These are phyloP conservation scores for Geosmithia morbida DNA, from an alignment of 2,329 filamentous ascomycete genomes.

Conservation along the genomic window DNA sequence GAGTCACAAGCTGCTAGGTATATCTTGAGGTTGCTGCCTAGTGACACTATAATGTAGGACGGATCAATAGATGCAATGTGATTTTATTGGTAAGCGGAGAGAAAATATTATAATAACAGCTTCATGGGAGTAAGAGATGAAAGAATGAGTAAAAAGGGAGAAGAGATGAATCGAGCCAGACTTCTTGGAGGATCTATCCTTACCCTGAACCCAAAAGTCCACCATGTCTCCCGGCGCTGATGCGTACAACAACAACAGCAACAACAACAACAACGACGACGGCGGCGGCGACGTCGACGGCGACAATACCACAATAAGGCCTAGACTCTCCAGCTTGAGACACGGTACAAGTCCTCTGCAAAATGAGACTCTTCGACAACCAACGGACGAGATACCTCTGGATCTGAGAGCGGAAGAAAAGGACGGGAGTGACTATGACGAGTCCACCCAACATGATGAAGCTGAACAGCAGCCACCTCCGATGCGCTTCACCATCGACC, in stretches of 20 bases:
- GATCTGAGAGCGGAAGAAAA: neutral
- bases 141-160: too few relatives aligned
- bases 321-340: neutral
- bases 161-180: neutral
- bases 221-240: neutral
- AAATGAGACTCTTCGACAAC: neutral
- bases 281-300: too few relatives aligned
- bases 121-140: neutral
- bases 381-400: neutral
- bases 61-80: too few relatives aligned
- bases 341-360: neutral
- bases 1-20: too few relatives aligned
- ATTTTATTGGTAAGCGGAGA: too few relatives aligned
- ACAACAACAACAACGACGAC: neutral
- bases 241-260: neutral
- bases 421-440: neutral
- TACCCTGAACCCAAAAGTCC: neutral
- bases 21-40: too few relatives aligned
- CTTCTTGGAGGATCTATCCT: neutral
- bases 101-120: too few relatives aligned
- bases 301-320: neutral
- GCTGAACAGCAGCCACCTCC: neutral
- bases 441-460: neutral
- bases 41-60: too few relatives aligned
- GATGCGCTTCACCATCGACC: constrained; percentile 17